Evolutionary conservation across 2,329 filamentous ascomycete genomes (phyloP), one percentile per base, ranked within the genome.

Genomic region (Colletotrichum aenigma): DNA sequence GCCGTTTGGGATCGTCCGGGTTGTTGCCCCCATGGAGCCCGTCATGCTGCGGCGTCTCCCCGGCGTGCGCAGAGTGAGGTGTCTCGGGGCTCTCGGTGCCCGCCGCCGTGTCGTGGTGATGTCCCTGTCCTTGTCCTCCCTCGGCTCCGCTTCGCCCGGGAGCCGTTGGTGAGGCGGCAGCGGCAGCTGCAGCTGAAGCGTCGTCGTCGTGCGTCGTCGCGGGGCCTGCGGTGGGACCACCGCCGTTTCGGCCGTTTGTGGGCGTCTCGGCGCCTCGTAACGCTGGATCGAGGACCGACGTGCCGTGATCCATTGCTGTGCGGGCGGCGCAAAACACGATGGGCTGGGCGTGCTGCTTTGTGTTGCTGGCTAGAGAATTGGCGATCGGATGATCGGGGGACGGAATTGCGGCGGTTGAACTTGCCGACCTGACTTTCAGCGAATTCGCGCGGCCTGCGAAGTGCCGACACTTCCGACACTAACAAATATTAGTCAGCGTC

Each of bases 1-100:
- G 89, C 71, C 94, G 91, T 83, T 94, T 95, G 38, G 90, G 86
- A 56, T 94, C 92, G 68, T 71, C 78, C 32, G 80, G 55, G 75
- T 79, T 80, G 12, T 7, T 30, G 68, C 13, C 71, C 76, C 38
- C 74, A 28, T 70, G 71, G 5, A 70, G n/a, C 16, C 30, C 48
- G 28, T 74, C 74, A 24, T 70, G 36, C 32, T 75, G 66, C 6
- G 74, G 71, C 13, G 71, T 76, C 28, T 74, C 74, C 38, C 67
- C 70, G 43, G 55, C 71, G 38, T 78, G 71, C 58, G 56, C 68
- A 12, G 72, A 71, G 52, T 61, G 52, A 55, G 70, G 70, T 34
- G 76, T 70, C 38, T 61, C 69, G 30, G 76, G 76, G 8, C 73
- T 73, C 12, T 72, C 64, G 48, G 38, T 34, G 52, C 32, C 58